Base-by-base conservation (phyloP, 306 rosid genomes). In the Quercus wislizeni region DNA sequence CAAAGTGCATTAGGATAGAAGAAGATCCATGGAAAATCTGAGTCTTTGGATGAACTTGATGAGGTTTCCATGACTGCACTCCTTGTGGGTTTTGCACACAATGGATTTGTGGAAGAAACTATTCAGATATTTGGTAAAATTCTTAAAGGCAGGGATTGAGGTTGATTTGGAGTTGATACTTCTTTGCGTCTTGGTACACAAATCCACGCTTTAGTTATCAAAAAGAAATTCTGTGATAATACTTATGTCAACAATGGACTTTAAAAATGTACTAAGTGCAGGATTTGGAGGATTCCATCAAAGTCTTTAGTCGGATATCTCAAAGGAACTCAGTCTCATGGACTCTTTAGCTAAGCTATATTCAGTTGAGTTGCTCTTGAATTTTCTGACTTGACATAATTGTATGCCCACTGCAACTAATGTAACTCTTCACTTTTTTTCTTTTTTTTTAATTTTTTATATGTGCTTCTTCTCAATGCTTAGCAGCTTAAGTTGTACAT, bases 211-310 rank as follows among this genome's bases (percentile, higher is more conserved):
- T 79, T 90, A 63, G 59, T 84, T 62, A 68, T 91, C 67, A 94
- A 90, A 70, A 92, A 81, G 83, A 90, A 84, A 78, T 92, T 92
- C 78, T 58, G 74, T 80, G 74, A 55, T 55, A 92, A 83, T n/a
- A n/a, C 86, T 73, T 94, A 82, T 80, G 98, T 90, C 52, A 59
- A 84, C 69, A 94, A 94, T 83, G 98, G 97, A 73, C 94, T 94
- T 54, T 94, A 85, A 94, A 92, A 80, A 92, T 94, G 98, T 94
- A 94, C 75, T 92, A 94, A 92, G 83, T 91, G 97, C 38, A 93
- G 43, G 92, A 93, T 73, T 62, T 94, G 82, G 71, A 74, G 41
- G 95, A 87, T 27, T 94, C 97, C 0, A 71, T 85, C 74, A 88
- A 69, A 78, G 84, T 90, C 79, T 94, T 92, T 73, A 28, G 68